Percentiles rank a stretch among this genome's conserved stretches.
phyloP scores from a whole-genome alignment of 345 rosid species.

The Populus deltoides region DNA sequence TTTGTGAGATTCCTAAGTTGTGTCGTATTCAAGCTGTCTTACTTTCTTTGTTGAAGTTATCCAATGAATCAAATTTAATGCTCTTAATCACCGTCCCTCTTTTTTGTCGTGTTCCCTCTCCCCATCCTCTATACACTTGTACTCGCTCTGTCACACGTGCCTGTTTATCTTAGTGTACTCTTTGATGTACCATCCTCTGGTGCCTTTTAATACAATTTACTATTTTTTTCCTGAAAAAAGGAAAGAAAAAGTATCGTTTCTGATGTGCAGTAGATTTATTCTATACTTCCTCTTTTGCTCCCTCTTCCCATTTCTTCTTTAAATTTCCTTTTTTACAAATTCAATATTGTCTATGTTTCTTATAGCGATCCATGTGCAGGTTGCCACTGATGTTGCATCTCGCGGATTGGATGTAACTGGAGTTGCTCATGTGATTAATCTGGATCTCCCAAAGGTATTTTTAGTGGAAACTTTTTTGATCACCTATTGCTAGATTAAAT shows the following conservation, averaged over 20 bases:
- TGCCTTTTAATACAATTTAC: not conserved
- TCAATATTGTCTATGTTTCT: not conserved
- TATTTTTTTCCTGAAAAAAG: not conserved
- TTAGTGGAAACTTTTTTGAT: constrained; percentile 12
- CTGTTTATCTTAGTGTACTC: not conserved
- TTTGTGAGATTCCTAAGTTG: not conserved
- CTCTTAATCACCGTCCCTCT: not conserved
- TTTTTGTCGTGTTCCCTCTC: not conserved
- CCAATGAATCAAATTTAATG: not conserved
- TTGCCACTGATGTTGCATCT: constrained; percentile 48
- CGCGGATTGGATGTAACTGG: constrained; percentile 47
- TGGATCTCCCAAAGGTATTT: constrained; percentile 48
- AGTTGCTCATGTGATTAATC: constrained; percentile 42
- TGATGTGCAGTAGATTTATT: not conserved
- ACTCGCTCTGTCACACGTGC: not conserved
- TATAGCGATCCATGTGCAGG: constrained; percentile 18
- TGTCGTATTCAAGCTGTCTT: not conserved
- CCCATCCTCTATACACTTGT: not conserved
- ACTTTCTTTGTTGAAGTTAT: not conserved
- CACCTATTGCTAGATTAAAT: not conserved
- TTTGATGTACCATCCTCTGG: not conserved
- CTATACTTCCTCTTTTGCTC: not conserved
- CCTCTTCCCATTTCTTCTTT: not conserved
- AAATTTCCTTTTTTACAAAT: too few species aligned
- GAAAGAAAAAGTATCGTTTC: not conserved